Percentiles rank a stretch among this genome's conserved stretches.
phyloP scores from a whole-genome alignment of 2,329 filamentous ascomycete genomes.

The Fusarium avenaceum region DNA sequence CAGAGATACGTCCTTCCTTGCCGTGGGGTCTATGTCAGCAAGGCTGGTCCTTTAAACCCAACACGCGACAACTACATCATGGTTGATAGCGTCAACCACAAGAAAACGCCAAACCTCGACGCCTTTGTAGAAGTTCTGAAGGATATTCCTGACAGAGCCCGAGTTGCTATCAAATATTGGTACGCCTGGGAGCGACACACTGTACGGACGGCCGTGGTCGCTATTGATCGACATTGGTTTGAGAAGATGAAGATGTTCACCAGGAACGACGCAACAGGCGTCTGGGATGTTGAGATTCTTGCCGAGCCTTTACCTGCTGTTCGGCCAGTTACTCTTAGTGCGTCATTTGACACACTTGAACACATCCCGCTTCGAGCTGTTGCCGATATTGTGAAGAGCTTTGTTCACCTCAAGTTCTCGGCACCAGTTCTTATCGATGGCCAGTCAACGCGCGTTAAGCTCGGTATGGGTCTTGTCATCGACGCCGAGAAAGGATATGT shows the following conservation, averaged over 20 bases:
- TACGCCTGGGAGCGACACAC: conserved; percentile 70
- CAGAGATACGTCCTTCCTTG: conserved; percentile 92
- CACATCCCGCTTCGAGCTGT: conserved; percentile 88
- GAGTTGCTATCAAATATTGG: conserved; percentile 27
- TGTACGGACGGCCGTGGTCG: conserved; percentile 89
- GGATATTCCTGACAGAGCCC: conserved; percentile 25
- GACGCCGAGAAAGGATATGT: conserved; percentile 96
- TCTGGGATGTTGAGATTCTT: conserved; percentile 94
- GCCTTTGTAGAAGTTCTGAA: conserved; percentile 63
- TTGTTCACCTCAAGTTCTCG: conserved; percentile 90
- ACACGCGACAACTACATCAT: conserved; percentile 59
- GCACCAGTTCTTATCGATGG: conserved; percentile 95
- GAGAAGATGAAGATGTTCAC: conserved; percentile 92
- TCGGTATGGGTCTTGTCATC: conserved; percentile 94
- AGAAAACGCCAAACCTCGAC: conserved; percentile 78
- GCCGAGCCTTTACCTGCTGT: conserved; percentile 82
- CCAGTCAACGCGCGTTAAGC: conserved; percentile 74
- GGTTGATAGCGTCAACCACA: conserved; percentile 83
- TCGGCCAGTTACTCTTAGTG: conserved; percentile 78
- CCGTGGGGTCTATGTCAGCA: conserved; percentile 85
- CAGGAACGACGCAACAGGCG: conserved; percentile 87
- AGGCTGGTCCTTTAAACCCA: conserved; percentile 17
- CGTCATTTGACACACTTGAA: conserved; percentile 91
- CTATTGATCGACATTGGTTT: conserved; percentile 95
- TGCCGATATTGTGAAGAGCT: conserved; percentile 91